A percentile compares a stretch with the other conserved stretches of the same genome.
These are phyloP conservation scores for Miscanthus lutarioriparius DNA, from an alignment of 176 grass and related monocot genomes.

Conservation along the genomic window DNA sequence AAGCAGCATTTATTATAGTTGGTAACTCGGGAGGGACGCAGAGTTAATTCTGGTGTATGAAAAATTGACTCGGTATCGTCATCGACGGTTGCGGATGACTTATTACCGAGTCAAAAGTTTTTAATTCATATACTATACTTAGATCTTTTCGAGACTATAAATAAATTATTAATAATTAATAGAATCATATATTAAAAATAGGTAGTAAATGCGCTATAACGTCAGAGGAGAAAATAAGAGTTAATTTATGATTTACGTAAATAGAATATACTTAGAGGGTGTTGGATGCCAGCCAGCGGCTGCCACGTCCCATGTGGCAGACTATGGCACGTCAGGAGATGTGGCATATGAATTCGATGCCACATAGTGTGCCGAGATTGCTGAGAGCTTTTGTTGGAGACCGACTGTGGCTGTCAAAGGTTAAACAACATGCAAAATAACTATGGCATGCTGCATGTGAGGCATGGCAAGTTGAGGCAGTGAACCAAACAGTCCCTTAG, in stretches of 20 bases:
- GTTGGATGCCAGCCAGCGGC: no score
- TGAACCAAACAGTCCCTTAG: no score
- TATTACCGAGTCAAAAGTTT: background rate
- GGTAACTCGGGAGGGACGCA: rapidly evolving
- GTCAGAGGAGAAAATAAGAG: background rate
- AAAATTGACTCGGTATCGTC: background rate
- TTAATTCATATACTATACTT: background rate
- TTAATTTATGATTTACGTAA: background rate
- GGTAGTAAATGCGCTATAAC: background rate
- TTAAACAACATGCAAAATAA: no score
- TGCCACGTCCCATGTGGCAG: no score
- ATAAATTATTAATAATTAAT: background rate
- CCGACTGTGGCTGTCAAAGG: no score
- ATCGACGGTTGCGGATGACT: no score
- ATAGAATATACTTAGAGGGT: background rate
- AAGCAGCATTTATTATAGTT: rapidly evolving
- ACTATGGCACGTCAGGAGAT: no score
- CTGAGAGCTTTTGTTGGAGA: no score
- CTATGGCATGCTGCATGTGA: rapidly evolving
- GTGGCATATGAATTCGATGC: no score
- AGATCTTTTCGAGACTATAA: background rate
- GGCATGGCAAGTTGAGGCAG: no score
- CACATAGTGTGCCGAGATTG: no score
- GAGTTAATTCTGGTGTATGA: background rate
- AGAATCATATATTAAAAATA: background rate